These are phyloP conservation scores for Russula compacta DNA, from an alignment of 768 basidiomycete genomes.

Conservation along the genomic window DNA sequence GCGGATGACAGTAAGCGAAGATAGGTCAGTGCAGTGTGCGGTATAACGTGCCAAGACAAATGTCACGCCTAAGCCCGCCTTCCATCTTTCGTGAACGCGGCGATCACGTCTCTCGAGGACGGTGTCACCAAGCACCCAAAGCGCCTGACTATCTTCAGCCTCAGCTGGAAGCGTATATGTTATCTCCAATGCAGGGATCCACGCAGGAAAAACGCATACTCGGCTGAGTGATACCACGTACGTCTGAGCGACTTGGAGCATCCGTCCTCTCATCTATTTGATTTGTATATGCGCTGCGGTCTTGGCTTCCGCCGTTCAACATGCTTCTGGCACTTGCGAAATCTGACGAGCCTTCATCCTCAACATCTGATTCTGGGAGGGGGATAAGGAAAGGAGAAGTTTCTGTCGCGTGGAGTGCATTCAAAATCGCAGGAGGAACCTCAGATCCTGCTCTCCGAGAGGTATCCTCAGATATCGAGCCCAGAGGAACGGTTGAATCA, in stretches of 20 bases:
- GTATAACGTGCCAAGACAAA: constrained; percentile 7
- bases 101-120: constrained; percentile 5
- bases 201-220: neutral
- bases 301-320: neutral
- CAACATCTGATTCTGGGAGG: constrained; percentile 6
- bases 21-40: too few species aligned
- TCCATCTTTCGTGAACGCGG: constrained; percentile 4
- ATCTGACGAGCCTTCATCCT: neutral
- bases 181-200: neutral
- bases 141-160: neutral
- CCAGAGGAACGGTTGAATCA: neutral
- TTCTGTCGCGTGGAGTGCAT: too few species aligned
- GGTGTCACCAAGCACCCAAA: constrained; percentile 8
- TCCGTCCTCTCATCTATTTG: neutral
- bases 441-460: neutral
- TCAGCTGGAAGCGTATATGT: neutral
- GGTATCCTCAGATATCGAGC: neutral
- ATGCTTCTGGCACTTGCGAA: neutral
- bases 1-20: neutral
- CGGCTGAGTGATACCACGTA: neutral
- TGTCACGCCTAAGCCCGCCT: constrained; percentile 7
- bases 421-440: neutral
- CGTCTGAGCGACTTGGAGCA: neutral
- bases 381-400: neutral
- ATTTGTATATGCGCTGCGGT: neutral